phyloP scores from a whole-genome alignment of 164 flowering plant species.

The Stephania cephalantha region DNA sequence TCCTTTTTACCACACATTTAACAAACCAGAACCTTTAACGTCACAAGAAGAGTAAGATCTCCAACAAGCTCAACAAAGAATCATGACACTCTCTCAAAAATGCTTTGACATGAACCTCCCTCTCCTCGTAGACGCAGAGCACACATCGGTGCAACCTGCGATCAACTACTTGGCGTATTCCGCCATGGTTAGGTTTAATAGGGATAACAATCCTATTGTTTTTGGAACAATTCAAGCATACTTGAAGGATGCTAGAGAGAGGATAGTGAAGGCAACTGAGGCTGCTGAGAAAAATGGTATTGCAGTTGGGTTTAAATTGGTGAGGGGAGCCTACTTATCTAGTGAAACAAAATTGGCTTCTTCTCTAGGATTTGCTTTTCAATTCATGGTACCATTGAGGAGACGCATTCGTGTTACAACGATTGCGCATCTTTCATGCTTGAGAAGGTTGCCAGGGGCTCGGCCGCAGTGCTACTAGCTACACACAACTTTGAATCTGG shows the following conservation, averaged over 20 bases:
- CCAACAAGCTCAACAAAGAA: constrained; percentile 39
- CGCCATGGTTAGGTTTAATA: constrained; percentile 39
- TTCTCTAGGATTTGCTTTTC: constrained; percentile 56
- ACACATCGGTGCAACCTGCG: constrained; percentile 71
- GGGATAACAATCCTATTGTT: constrained; percentile 35
- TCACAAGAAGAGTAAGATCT: constrained; percentile 62
- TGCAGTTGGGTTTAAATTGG: constrained; percentile 67
- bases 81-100: constrained; percentile 36
- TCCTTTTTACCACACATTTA: constrained; percentile 71
- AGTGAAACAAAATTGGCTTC: constrained; percentile 55
- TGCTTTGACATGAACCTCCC: constrained; percentile 46
- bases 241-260: constrained; percentile 66
- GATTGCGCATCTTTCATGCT: constrained; percentile 64
- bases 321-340: constrained; percentile 85
- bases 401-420: constrained; percentile 68
- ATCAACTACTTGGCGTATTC: constrained; percentile 75
- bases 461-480: constrained; percentile 63
- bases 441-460: constrained; percentile 47
- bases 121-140: constrained; percentile 73
- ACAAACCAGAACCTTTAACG: constrained; percentile 51
- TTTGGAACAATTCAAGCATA: constrained; percentile 80
- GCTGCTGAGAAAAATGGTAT: constrained; percentile 68
- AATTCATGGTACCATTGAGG: constrained; percentile 53
- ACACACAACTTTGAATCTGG: constrained; percentile 90
- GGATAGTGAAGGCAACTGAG: constrained; percentile 36